A percentile compares a stretch with the other conserved stretches of the same genome.
Evolutionary conservation across 352 stramenopile genomes (phyloP).

Genomic region (Phytophthora podocarpi): DNA sequence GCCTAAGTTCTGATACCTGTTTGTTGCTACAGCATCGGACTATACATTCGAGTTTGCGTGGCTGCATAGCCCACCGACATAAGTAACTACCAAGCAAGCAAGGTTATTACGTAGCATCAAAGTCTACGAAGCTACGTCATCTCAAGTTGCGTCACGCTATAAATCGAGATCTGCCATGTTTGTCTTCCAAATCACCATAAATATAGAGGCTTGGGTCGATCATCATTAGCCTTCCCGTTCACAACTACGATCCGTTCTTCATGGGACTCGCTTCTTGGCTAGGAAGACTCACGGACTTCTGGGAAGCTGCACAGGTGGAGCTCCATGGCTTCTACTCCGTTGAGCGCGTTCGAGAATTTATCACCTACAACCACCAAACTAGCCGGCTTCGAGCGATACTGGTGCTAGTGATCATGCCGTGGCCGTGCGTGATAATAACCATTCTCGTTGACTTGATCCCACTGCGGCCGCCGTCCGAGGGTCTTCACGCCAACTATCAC

Average conservation of each 20-base stretch:
- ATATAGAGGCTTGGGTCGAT: neutral
- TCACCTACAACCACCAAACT: neutral
- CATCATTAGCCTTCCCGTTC: neutral
- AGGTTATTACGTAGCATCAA: no score
- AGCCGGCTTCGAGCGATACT: neutral
- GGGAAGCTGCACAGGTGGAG: conserved; percentile 17
- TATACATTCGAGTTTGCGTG: conserved; percentile 43
- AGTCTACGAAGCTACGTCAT: no score
- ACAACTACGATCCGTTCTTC: no score
- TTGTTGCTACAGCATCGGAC: conserved; percentile 22
- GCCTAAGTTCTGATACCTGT: no score
- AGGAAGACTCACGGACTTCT: neutral
- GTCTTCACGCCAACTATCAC: conserved; percentile 8
- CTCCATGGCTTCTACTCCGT: conserved; percentile 26
- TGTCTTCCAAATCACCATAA: neutral
- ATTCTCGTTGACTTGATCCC: conserved; percentile 24
- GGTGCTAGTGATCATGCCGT: conserved; percentile 10
- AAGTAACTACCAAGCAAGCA: no score
- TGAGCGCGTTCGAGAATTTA: conserved; percentile 8
- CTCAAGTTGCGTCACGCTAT: no score
- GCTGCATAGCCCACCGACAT: conserved; percentile 17
- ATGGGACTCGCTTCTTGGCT: neutral
- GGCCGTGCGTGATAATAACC: conserved; percentile 26
- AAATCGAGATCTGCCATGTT: no score
- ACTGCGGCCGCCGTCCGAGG: conserved; percentile 11